Conservation (phyloP, 805 yeast genomes). For the Suhomyces pyralidae region DNA sequence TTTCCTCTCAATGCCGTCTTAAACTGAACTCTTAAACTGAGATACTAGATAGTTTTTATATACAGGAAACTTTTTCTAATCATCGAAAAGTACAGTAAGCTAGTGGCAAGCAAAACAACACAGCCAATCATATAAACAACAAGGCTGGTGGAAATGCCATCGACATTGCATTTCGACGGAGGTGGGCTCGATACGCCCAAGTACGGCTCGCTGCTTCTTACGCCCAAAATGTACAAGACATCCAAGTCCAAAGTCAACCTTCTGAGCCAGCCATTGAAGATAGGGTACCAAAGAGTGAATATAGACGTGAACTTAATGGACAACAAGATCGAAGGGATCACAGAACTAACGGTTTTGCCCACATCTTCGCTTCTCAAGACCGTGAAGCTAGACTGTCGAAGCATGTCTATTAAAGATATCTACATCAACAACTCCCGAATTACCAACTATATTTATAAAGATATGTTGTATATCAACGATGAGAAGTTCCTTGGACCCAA, state of each 20-base stretch:
- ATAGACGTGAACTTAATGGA: constrained; percentile 76
- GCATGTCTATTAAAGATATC: constrained; percentile 61
- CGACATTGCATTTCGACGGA: constrained; percentile 8
- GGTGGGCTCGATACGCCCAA: constrained; percentile 9
- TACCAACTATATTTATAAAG: constrained; percentile 55
- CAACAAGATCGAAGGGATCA: constrained; percentile 60
- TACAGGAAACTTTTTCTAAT: not conserved
- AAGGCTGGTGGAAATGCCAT: constrained; percentile 5
- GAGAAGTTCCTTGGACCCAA: constrained; percentile 28
- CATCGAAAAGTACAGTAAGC: not conserved
- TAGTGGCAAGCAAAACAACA: not conserved
- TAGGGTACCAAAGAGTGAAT: constrained; percentile 81
- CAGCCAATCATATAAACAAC: not conserved
- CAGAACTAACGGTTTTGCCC: constrained; percentile 83
- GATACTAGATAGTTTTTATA: no score
- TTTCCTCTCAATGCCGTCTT: not conserved
- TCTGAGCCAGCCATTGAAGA: constrained; percentile 51
- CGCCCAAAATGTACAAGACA: constrained; percentile 20
- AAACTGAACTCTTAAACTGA: not conserved
- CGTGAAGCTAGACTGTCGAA: constrained; percentile 77
- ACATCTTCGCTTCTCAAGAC: constrained; percentile 52
- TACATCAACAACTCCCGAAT: constrained; percentile 55
- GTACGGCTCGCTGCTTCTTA: constrained; percentile 7
- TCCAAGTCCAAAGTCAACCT: constrained; percentile 17
- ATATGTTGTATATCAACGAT: constrained; percentile 43